Percentiles rank a stretch among this genome's conserved stretches.
phyloP scores from a whole-genome alignment of 805 yeast species.

The Saturnispora zaruensis region DNA sequence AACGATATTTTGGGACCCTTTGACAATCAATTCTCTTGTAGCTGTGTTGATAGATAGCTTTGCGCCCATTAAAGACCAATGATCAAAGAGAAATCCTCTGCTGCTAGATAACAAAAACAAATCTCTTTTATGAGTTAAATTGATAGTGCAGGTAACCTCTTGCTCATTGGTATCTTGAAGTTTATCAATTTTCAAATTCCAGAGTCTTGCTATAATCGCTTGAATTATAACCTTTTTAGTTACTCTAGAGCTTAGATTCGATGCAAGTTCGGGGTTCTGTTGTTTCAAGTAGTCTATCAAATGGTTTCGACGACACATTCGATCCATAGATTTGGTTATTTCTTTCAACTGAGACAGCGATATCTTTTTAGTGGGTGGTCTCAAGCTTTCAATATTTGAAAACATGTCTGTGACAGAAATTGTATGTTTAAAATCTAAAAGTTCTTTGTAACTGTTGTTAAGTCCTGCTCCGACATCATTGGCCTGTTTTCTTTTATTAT shows the following conservation, averaged over 20 bases:
- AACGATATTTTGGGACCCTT: constrained; percentile 23
- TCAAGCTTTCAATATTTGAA: constrained; percentile 22
- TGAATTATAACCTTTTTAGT: constrained; percentile 19
- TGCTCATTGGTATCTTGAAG: constrained; percentile 7
- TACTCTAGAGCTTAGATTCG: constrained; percentile 2
- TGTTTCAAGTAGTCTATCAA: constrained; percentile 15
- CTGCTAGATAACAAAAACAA: constrained; percentile 27
- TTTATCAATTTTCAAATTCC: constrained; percentile 20
- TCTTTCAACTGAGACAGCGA: constrained; percentile 18
- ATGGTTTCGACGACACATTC: constrained; percentile 14
- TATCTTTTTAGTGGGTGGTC: constrained; percentile 18
- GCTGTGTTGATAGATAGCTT: constrained; percentile 23
- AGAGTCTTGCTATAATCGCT: constrained; percentile 18
- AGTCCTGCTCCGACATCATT: constrained; percentile 18
- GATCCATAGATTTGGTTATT: constrained; percentile 3
- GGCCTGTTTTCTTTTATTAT: background rate
- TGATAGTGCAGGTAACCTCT: constrained; percentile 17
- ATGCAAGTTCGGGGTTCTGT: background rate
- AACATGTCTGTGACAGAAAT: constrained; percentile 20
- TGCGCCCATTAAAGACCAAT: constrained; percentile 32
- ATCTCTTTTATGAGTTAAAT: constrained; percentile 24
- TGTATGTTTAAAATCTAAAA: constrained; percentile 24
- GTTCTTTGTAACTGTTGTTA: constrained; percentile 22
- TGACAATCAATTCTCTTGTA: constrained; percentile 22
- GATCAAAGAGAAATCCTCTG: constrained; percentile 25